Conservation (phyloP, 176 grass and related monocot species). For the Oryza punctata region DNA sequence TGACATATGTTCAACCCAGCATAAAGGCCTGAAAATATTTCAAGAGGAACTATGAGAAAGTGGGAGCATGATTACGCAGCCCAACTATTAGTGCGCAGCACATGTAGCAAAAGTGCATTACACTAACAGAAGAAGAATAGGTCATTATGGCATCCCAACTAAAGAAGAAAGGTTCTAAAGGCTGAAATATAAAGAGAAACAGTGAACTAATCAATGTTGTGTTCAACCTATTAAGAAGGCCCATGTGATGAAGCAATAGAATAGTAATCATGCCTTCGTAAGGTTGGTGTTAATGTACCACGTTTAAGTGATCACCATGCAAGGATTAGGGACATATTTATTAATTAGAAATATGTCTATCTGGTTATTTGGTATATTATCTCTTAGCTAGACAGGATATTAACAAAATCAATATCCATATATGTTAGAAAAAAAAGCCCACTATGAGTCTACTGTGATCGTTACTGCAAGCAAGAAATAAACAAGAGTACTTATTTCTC, state of each 20-base stretch:
- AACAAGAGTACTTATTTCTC: not conserved
- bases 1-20: constrained; percentile 99
- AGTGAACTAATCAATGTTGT: not conserved
- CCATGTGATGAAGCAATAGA: not conserved
- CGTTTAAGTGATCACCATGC: not conserved
- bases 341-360: not conserved
- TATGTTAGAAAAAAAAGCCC: not conserved
- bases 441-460: not conserved
- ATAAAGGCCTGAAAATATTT: constrained; percentile 75
- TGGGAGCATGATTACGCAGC: not conserved
- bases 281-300: not conserved
- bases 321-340: not conserved
- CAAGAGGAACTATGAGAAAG: constrained; percentile 24
- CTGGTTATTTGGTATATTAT: not conserved
- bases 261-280: not conserved
- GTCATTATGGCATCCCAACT: constrained; percentile 2
- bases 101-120: not conserved
- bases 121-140: constrained; percentile 24
- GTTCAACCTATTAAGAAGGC: not conserved
- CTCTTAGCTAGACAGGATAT: not conserved
- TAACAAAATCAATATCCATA: not conserved
- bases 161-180: constrained; percentile 14
- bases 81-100: constrained; percentile 14
- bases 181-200: constrained; percentile 12
- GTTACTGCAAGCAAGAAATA: not conserved